Evolutionary conservation across 768 basidiomycete genomes (phyloP).

Genomic region (Botryobasidium botryosum): DNA sequence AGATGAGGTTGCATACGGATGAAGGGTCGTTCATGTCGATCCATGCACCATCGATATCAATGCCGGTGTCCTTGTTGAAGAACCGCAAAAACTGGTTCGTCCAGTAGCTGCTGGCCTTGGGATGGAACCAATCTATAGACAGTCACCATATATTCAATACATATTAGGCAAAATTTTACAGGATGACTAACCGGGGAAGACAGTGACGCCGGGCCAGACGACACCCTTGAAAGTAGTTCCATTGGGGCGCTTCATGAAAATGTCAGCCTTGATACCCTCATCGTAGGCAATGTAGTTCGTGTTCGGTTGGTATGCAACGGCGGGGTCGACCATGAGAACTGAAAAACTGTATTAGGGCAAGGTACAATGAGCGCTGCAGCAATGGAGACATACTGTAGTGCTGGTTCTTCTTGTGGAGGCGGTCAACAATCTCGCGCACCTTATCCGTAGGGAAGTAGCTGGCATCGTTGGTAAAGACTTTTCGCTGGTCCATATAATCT

Average conservation of each 20-base stretch:
- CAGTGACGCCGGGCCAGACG: constrained; percentile 16
- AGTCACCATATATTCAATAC: no score
- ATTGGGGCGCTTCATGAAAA: constrained; percentile 3
- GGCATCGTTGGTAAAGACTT: constrained; percentile 52
- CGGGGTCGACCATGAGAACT: constrained; percentile 66
- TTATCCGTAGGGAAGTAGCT: constrained; percentile 46
- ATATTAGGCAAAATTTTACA: no score
- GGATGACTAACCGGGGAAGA: constrained; percentile 13
- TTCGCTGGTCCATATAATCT: constrained; percentile 53
- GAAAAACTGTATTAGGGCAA: background rate
- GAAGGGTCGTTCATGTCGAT: constrained; percentile 56
- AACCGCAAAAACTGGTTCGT: constrained; percentile 12
- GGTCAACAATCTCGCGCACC: no score
- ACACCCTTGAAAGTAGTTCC: constrained; percentile 10
- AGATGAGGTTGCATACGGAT: constrained; percentile 47
- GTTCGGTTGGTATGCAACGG: constrained; percentile 35
- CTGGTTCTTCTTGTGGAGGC: constrained; percentile 43
- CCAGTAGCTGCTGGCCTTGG: constrained; percentile 13
- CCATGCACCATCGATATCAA: constrained; percentile 15
- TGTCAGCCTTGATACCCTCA: constrained; percentile 29
- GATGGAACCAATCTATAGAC: constrained; percentile 14
- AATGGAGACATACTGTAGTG: constrained; percentile 33
- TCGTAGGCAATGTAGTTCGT: constrained; percentile 36
- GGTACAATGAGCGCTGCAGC: background rate
- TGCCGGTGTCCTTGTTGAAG: constrained; percentile 9